A percentile compares a stretch with the other conserved stretches of the same genome.
Evolutionary conservation across 768 basidiomycete species (phyloP).

Genomic region (Boletus reticulatus): DNA sequence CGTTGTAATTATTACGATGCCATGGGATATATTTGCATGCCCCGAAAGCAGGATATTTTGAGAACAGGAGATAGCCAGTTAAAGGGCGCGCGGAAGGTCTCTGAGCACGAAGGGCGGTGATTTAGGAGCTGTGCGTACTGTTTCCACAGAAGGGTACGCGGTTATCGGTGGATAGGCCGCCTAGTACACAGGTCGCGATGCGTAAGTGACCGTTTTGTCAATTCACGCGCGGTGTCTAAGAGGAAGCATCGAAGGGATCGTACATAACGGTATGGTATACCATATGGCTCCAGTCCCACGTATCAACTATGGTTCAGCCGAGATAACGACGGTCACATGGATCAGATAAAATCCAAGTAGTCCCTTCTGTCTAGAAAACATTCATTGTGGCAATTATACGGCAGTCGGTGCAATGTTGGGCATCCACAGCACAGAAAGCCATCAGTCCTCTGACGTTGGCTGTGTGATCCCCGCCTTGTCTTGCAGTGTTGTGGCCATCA

Average conservation of each 20-base stretch:
- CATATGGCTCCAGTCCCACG: background rate
- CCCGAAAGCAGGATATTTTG: no score
- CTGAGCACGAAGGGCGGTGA: constrained; percentile 30
- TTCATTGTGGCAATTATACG: background rate
- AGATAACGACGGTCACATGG: background rate
- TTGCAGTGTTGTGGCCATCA: constrained; percentile 36
- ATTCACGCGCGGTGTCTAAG: background rate
- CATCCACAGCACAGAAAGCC: background rate
- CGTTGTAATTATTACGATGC: constrained; percentile 40
- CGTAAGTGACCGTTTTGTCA: background rate
- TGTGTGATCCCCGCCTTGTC: constrained; percentile 23
- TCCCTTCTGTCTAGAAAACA: background rate
- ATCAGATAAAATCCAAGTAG: no score
- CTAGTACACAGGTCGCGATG: constrained; percentile 3
- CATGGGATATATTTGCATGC: constrained; percentile 40
- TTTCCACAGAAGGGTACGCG: no score
- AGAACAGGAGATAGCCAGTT: constrained; percentile 10
- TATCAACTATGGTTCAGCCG: background rate
- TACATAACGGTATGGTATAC: background rate
- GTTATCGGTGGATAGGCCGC: background rate
- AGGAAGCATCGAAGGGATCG: background rate
- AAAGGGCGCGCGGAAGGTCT: constrained; percentile 29
- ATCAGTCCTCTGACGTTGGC: constrained; percentile 23
- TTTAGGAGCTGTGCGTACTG: background rate
- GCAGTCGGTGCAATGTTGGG: background rate